phyloP scores from a whole-genome alignment of 1,284 basidiomycete genomes.

The Leccinum holopus region DNA sequence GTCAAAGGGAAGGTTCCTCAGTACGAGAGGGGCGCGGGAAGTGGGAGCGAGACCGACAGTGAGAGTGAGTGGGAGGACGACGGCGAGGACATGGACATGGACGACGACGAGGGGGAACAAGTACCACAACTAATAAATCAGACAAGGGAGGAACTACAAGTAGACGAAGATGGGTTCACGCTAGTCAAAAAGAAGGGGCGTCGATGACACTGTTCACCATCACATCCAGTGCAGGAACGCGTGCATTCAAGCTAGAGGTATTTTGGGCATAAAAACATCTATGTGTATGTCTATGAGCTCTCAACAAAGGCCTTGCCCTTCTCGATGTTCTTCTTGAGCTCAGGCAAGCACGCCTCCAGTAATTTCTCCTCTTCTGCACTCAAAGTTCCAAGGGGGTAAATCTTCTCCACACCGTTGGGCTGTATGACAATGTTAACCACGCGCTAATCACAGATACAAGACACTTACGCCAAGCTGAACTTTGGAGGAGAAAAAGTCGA shows the following conservation, averaged over 20 bases:
- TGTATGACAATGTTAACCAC: constrained; percentile 33
- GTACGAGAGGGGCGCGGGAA: constrained; percentile 44
- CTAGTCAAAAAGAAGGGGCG: constrained; percentile 63
- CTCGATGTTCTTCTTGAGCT: constrained; percentile 96
- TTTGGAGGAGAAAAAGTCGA: constrained; percentile 89
- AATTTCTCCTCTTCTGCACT: constrained; percentile 83
- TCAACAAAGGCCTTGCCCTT: constrained; percentile 86
- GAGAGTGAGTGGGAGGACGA: constrained; percentile 38
- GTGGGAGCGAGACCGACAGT: constrained; percentile 42
- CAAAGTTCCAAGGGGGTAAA: constrained; percentile 77
- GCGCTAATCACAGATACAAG: background rate
- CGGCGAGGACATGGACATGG: constrained; percentile 1
- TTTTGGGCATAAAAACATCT: constrained; percentile 23
- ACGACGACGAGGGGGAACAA: constrained; percentile 7
- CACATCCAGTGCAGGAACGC: background rate
- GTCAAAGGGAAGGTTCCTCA: constrained; percentile 57
- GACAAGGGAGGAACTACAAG: constrained; percentile 55
- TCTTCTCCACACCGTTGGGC: constrained; percentile 88
- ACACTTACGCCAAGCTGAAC: constrained; percentile 85
- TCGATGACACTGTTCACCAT: constrained; percentile 26
- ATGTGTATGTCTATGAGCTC: constrained; percentile 32
- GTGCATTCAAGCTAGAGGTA: constrained; percentile 25
- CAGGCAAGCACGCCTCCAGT: constrained; percentile 84
- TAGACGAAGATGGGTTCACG: constrained; percentile 89
- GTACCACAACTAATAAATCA: constrained; percentile 25